Base-by-base conservation (phyloP, 352 stramenopile genomes). In the Phytophthora pini region DNA sequence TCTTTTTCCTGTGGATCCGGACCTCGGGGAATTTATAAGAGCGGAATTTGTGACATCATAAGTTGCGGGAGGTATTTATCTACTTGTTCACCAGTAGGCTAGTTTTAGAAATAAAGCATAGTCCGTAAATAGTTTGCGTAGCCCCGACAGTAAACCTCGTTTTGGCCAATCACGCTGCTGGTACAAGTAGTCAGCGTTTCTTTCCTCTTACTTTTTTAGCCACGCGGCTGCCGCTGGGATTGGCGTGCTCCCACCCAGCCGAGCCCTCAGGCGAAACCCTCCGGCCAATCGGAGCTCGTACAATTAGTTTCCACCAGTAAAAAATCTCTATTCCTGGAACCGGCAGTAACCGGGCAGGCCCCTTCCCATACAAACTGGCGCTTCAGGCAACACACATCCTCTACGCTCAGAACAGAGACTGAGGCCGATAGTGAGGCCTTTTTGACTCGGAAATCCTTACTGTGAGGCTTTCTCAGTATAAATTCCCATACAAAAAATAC, bases 401-500 rank as follows among this genome's bases (percentile, higher is more conserved):
- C 43, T 48, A 48, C 41, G 26, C 54, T 62, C 43, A 38, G 17
- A 27, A 6, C 20, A 27, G 55, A 47, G 17, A 31, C 17, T 26
- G 38, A 43, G 38, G 38, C 38, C 38, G 43, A 55, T 51, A 61
- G 41, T 53, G 54, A 61, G 54, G 55, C 55, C 55, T 36, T 62
- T 62, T 65, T 65, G 56, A 58, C 38, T 43, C 38, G 38, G 38
- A 43, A 43, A 43, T 43, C 38, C 38, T 43, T 43, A 43, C 38
- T 22, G 38, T 43, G 38, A 43, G 38, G 38, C 38, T 43, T 43
- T 43, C 38, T n/a, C 38, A 11, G 38, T 43, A 43, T 20, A 43
- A 43, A 43, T 1, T 43, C 38, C 38, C 13, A 43, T 43, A 43
- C 38, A 43, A 43, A 40, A 43, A 43, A 43, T 36, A 10, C 15